These are phyloP conservation scores for Nicotiana otophora DNA, from an alignment of 257 asterid species.

Conservation along the genomic window DNA sequence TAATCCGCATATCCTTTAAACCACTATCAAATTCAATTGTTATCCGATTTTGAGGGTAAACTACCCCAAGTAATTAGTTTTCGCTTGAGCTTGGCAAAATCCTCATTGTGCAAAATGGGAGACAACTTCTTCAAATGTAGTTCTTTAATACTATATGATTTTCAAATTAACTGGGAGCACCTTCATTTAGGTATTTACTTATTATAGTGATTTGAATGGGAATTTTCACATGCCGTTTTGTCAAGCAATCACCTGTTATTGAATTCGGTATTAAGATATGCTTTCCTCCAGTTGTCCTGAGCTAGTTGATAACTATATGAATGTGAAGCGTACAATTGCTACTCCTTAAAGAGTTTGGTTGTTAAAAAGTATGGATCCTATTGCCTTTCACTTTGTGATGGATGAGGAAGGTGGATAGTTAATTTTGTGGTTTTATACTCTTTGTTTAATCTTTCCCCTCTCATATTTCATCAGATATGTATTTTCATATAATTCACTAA, in stretches of 20 bases:
- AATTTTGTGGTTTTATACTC: not conserved
- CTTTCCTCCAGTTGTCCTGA: not conserved
- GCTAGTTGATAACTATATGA: not conserved
- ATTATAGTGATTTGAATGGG: not conserved
- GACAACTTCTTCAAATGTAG: not conserved
- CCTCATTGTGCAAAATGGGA: not conserved
- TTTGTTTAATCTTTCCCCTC: not conserved
- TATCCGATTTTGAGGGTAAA: too few relatives aligned
- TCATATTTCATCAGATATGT: not conserved
- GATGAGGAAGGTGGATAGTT: not conserved
- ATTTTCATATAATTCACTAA: not conserved
- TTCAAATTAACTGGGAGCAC: not conserved
- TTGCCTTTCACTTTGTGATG: not conserved
- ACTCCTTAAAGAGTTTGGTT: not conserved
- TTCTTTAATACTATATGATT: not conserved
- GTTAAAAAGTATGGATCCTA: not conserved
- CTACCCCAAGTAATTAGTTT: too few relatives aligned
- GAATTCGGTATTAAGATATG: not conserved
- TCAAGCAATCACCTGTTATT: not conserved
- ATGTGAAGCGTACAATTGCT: not conserved
- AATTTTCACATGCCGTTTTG: not conserved
- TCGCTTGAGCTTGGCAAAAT: too few relatives aligned
- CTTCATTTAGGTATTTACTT: constrained; percentile 8
- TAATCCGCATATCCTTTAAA: too few relatives aligned
- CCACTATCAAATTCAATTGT: too few relatives aligned